Evolutionary conservation across 768 basidiomycete genomes (phyloP).

Genomic region (Myochromella boudieri): DNA sequence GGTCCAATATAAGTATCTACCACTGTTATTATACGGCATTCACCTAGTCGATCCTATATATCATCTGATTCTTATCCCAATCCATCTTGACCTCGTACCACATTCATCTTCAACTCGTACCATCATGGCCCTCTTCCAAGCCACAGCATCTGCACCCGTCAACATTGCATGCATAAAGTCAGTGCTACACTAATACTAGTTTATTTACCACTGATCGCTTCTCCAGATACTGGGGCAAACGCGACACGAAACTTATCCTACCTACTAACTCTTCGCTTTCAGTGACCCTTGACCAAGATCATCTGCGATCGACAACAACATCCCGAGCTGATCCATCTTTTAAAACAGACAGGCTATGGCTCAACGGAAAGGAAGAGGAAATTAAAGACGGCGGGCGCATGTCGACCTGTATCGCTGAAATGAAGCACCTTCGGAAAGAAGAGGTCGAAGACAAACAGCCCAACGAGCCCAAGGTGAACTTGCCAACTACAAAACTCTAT

Average conservation of each 20-base stretch:
- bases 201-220: slow-evolving; percentile 6
- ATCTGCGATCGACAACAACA: slow-evolving; percentile 91
- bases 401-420: slow-evolving; percentile 81
- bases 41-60: slow-evolving; percentile 12
- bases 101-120: slow-evolving; percentile 20
- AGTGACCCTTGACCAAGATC: slow-evolving; percentile 95
- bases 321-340: slow-evolving; percentile 81
- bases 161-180: slow-evolving; percentile 99
- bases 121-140: slow-evolving; percentile 69
- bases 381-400: slow-evolving; percentile 81
- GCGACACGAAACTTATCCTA: slow-evolving; percentile 91
- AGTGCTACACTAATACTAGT: slow-evolving; percentile 15
- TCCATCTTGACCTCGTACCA: slow-evolving; percentile 19
- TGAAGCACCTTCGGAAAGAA: slow-evolving; percentile 74
- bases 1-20: slow-evolving; percentile 4
- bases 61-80: slow-evolving; percentile 11
- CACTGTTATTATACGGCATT: slow-evolving; percentile 9
- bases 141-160: slow-evolving; percentile 90
- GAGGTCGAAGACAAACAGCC: slow-evolving; percentile 71
- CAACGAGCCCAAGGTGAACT: slow-evolving; percentile 60
- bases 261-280: slow-evolving; percentile 99
- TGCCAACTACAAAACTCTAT: not conserved
- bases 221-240: slow-evolving; percentile 97
- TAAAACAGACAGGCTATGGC: slow-evolving; percentile 81
- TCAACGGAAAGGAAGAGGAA: slow-evolving; percentile 90